Evolutionary conservation across 1,284 basidiomycete genomes (phyloP), one percentile per base, ranked within the genome.

Genomic region (Microbotryomycetes sp.): DNA sequence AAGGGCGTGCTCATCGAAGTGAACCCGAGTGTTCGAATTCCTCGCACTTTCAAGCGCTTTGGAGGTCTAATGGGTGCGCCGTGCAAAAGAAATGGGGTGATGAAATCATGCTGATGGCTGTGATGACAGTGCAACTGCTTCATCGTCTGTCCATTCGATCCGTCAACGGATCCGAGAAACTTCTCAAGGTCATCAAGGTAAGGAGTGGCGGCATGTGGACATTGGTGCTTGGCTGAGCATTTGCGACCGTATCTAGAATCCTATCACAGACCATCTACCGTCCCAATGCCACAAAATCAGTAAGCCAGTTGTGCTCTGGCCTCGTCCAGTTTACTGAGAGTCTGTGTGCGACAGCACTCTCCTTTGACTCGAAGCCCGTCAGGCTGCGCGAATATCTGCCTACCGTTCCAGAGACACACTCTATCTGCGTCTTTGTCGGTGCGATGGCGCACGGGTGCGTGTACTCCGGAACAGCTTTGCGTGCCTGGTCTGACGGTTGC

Each of bases 1-100:
- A 90, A 89, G 73, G 93, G 93, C 52, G 91, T 96, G 21, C 83
- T 99, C 53, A 98, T 99, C 75, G 96, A 99, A 78, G 91, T 99
- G 69, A 97, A 99, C 76, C 94, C 94, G 5, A 88, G 90, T 76
- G 92, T 99, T 28, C 84, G 94, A 65, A 99, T 99, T 72, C 94
- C 94, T 11, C 82, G 94, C 66, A 99, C 94, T 6, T 98, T 99
- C 78, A 99, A 99, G 79, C 85, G 94, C 6, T 99, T 99, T 78
- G 91, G 89, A 61, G 94, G 94, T 45, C 79, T 99, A 62, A 99
- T 99, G 96, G 91, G 91, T 92, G 73, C 70, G 88, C 75, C 24
- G 16, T 4, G 2, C 4, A n/a, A n/a, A n/a, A n/a, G n/a, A n/a
- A n/a, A n/a, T n/a, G n/a, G n/a, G n/a, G n/a, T n/a, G n/a, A n/a